Evolutionary conservation across 345 rosid genomes (phyloP), one percentile per base, ranked within the genome.

Genomic region (Dipteronia sinensis): DNA sequence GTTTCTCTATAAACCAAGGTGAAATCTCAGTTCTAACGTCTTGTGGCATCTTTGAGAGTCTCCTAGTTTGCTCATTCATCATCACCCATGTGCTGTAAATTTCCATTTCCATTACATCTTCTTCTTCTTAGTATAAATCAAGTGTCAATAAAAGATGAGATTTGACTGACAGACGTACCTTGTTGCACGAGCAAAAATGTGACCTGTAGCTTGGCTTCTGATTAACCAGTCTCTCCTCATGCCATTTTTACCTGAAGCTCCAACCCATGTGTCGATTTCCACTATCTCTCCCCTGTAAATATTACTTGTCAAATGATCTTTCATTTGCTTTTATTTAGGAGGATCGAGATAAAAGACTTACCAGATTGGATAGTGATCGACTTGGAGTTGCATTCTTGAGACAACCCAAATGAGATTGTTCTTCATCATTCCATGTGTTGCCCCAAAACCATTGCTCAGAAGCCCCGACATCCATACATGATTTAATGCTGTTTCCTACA

Each of bases 381-480:
- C 73, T 79, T 86, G 86, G 69, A 88, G 82, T 23, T 89, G 92
- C 89, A 91, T 86, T 76, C 93, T 88, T 17, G 93, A 83, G 70
- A 91, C 92, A 53, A 91, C 93, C 95, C 95, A 89, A 22, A 89
- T 89, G 82, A 91, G 95, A 81, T 85, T 87, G 83, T 89, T 88
- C 81, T 53, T 88, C 84, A 84, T 76, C 93, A 89, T 91, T 59
- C 89, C 92, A 76, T 88, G 93, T 7, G 95, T 89, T 17, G 95
- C 90, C 11, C 93, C 95, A 29, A 91, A 89, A 51, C 95, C 95
- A 78, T 91, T 87, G 77, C 92, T 82, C 22, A 91, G 86, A 47
- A 91, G 88, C 66, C 95, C 95, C 7, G 95, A 91, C 89, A 91
- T 84, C 95, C 95, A 91, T 15, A 91, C 93, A 71, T 91, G 93